Evolutionary conservation across 2,329 filamentous ascomycete genomes (phyloP).

Genomic region (Ophiostoma triangulosporum): DNA sequence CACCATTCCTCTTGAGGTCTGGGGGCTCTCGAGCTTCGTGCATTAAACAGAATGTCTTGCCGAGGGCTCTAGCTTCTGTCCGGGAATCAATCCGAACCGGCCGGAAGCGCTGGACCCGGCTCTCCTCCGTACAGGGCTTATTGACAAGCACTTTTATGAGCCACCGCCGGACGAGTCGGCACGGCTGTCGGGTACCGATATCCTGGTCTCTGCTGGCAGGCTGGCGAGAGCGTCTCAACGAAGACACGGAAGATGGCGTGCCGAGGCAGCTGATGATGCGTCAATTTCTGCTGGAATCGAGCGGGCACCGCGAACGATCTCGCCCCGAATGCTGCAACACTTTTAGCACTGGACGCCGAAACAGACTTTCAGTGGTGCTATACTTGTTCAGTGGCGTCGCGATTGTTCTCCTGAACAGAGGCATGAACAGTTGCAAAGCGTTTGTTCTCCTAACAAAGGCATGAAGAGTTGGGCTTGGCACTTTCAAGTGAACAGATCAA

Average conservation of each 20-base stretch:
- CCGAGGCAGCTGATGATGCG: constrained; percentile 26
- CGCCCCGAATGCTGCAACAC: constrained; percentile 21
- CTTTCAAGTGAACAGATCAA: too few species aligned
- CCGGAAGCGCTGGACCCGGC: constrained; percentile 78
- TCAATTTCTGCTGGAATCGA: constrained; percentile 16
- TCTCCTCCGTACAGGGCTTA: constrained; percentile 70
- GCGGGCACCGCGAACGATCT: constrained; percentile 25
- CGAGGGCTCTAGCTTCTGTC: too few species aligned
- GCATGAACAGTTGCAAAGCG: too few species aligned
- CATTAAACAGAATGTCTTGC: too few species aligned
- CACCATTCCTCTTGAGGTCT: too few species aligned
- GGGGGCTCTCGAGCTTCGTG: too few species aligned
- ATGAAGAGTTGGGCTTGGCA: too few species aligned
- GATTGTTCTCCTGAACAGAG: too few species aligned
- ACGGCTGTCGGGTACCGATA: constrained; percentile 75
- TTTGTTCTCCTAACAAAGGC: too few species aligned
- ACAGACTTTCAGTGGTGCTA: background rate
- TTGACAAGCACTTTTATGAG: constrained; percentile 77
- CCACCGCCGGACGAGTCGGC: constrained; percentile 63
- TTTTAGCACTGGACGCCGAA: constrained; percentile 24
- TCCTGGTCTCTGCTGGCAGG: constrained; percentile 40
- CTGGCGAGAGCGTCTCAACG: constrained; percentile 26
- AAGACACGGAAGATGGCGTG: constrained; percentile 10
- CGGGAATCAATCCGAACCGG: too few species aligned
- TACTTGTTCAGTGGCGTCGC: too few species aligned